phyloP scores from a whole-genome alignment of 352 stramenopile species.

The Phytopythium cucurbitacearum region DNA sequence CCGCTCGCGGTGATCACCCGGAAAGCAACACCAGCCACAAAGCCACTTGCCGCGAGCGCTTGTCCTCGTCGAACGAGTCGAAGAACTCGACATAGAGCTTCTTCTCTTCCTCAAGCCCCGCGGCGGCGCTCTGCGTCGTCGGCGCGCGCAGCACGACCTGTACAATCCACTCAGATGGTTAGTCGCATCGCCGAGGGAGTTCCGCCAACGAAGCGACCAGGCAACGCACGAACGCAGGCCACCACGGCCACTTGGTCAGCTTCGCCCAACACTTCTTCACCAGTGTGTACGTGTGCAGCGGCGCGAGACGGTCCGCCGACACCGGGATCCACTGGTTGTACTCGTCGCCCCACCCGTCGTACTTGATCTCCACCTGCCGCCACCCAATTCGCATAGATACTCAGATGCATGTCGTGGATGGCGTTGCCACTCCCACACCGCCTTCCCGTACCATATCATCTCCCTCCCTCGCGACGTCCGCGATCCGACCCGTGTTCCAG shows the following conservation, averaged over 20 bases:
- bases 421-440: no score
- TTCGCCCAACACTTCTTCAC: constrained; percentile 85
- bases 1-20: no score
- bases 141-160: constrained; percentile 60
- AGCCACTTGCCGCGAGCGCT: constrained; percentile 39
- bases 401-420: no score
- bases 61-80: constrained; percentile 69
- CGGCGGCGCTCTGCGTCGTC: constrained; percentile 42
- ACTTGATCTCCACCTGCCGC: constrained; percentile 69
- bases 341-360: constrained; percentile 74
- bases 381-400: background rate
- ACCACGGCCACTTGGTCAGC: constrained; percentile 79
- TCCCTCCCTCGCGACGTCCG: constrained; percentile 58
- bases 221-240: constrained; percentile 58
- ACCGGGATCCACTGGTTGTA: constrained; percentile 77
- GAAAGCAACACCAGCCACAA: background rate
- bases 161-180: background rate
- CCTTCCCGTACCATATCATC: constrained; percentile 33
- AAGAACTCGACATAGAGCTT: constrained; percentile 85
- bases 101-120: constrained; percentile 56
- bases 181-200: no score
- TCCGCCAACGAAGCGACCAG: no score
- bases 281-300: constrained; percentile 75
- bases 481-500: constrained; percentile 74
- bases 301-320: constrained; percentile 46